A percentile compares a stretch with the other conserved stretches of the same genome.
These are phyloP conservation scores for Nicotiana otophora DNA, from an alignment of 257 asterid species.

Conservation along the genomic window DNA sequence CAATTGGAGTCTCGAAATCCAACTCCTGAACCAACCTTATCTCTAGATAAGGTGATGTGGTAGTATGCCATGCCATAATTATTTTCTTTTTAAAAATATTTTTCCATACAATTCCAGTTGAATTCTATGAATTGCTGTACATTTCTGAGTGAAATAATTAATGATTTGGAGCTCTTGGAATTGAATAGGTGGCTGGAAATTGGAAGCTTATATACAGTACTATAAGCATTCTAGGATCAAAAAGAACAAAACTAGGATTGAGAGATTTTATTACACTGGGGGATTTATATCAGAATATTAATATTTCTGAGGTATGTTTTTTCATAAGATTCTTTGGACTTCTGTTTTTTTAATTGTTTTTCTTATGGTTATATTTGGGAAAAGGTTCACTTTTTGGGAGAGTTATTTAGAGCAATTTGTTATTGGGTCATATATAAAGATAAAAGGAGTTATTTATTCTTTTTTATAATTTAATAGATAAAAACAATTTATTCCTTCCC, in stretches of 20 bases:
- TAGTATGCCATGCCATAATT: background rate
- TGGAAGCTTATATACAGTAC: conserved; percentile 92
- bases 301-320: conserved; percentile 52
- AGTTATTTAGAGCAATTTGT: too few relatives aligned
- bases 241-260: conserved; percentile 83
- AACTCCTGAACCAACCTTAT: conserved; percentile 59
- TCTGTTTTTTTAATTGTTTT: too few relatives aligned
- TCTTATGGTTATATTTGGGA: too few relatives aligned
- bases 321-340: background rate
- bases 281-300: conserved; percentile 59
- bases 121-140: too few relatives aligned
- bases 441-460: too few relatives aligned
- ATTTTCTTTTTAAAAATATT: background rate
- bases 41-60: conserved; percentile 56
- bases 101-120: background rate
- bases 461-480: too few relatives aligned
- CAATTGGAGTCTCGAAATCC: conserved; percentile 78
- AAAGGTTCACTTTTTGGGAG: too few relatives aligned
- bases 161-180: background rate
- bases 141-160: conserved; percentile 1
- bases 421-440: too few relatives aligned
- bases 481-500: too few relatives aligned
- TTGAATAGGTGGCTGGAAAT: conserved; percentile 58
- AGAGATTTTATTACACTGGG: conserved; percentile 77
- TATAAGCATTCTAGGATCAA: conserved; percentile 73